Evolutionary conservation across 1,284 basidiomycete genomes (phyloP).

Genomic region (Meira miltonrushii): DNA sequence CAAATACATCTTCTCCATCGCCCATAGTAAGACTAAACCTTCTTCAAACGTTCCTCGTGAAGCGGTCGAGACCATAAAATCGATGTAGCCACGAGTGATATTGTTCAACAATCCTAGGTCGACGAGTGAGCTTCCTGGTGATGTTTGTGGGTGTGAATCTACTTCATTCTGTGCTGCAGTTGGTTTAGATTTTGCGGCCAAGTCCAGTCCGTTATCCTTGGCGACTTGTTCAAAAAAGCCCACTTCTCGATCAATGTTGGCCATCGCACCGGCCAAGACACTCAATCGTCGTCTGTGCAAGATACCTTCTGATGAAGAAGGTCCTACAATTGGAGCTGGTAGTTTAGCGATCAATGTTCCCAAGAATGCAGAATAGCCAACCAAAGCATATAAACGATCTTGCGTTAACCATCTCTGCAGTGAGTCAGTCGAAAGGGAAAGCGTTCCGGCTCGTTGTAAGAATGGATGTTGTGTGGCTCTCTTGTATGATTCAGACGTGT

Average conservation of each 20-base stretch:
- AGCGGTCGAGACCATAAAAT: conserved; percentile 63
- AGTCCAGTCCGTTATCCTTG: conserved; percentile 54
- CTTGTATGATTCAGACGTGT: conserved; percentile 12
- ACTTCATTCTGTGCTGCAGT: neutral
- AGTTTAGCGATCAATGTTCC: conserved; percentile 10
- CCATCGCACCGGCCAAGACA: conserved; percentile 13
- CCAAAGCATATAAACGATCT: conserved; percentile 21
- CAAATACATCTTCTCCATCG: conserved; percentile 71
- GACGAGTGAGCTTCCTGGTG: neutral
- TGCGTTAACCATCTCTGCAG: conserved; percentile 21
- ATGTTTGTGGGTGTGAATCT: neutral
- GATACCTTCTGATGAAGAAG: neutral
- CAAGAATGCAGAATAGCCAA: conserved; percentile 16
- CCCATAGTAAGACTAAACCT: conserved; percentile 67
- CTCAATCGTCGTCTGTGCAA: conserved; percentile 7
- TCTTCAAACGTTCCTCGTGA: conserved; percentile 60
- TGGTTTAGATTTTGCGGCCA: conserved; percentile 14
- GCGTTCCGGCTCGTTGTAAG: conserved; percentile 9
- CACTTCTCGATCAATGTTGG: conserved; percentile 56
- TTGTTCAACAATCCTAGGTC: neutral
- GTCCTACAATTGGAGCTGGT: conserved; percentile 1
- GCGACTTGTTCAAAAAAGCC: conserved; percentile 63
- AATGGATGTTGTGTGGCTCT: conserved; percentile 18
- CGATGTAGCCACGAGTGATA: conserved; percentile 60
- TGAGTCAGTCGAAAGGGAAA: conserved; percentile 2